Conservation (phyloP, 208 protist species). For the Naegleria gruberi region DNA sequence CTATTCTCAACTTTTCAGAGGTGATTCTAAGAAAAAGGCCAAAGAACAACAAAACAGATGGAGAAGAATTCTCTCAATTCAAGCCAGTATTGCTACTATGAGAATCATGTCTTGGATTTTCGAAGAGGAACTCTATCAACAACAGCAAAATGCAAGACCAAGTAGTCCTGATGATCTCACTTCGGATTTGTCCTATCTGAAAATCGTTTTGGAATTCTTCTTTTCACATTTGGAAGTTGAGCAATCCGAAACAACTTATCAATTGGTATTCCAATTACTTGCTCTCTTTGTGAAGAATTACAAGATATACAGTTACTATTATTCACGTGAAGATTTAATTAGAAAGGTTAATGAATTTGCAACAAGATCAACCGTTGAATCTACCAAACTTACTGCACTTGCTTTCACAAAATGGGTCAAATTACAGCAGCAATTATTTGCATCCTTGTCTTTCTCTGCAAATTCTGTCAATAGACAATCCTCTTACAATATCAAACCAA, state of each 20-base stretch:
- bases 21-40: not conserved
- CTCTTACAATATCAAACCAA: not conserved
- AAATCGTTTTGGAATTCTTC: not conserved
- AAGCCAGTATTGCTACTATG: not conserved
- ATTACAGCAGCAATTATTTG: not conserved
- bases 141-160: no score
- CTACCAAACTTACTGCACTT: not conserved
- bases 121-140: not conserved
- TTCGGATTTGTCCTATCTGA: not conserved
- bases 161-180: not conserved
- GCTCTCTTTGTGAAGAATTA: not conserved
- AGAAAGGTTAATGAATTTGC: not conserved
- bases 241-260: not conserved
- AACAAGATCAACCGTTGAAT: not conserved
- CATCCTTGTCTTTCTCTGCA: not conserved
- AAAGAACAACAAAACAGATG: not conserved
- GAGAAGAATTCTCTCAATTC: not conserved
- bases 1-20: not conserved
- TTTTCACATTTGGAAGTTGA: not conserved
- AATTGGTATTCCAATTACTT: not conserved
- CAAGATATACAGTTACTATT: not conserved
- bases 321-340: not conserved
- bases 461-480: not conserved
- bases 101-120: not conserved
- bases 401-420: not conserved